A percentile compares a stretch with the other conserved stretches of the same genome.
Evolutionary conservation across 1,284 basidiomycete species (phyloP).

Genomic region (Cutaneotrichosporon sp.): DNA sequence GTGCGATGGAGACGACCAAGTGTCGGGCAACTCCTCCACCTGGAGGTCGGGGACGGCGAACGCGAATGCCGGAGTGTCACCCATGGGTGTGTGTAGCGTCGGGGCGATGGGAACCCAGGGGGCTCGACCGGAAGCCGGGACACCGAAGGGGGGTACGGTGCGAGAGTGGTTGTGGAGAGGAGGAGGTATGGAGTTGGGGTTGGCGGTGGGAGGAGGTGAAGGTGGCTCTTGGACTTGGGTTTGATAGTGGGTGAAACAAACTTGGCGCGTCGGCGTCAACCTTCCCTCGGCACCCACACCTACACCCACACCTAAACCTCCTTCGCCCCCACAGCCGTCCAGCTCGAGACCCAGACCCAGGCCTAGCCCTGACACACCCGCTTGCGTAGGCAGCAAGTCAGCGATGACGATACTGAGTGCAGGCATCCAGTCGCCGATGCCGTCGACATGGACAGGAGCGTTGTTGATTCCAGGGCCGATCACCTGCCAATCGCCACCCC

Average conservation of each 20-base stretch:
- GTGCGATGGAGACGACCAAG: background rate
- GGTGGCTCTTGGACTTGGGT: background rate
- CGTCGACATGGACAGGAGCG: no score
- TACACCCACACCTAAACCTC: no score
- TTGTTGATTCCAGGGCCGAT: background rate
- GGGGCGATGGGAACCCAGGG: background rate
- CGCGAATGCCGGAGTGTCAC: background rate
- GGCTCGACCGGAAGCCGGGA: background rate
- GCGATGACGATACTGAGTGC: background rate
- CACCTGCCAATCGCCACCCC: background rate
- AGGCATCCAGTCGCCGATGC: background rate
- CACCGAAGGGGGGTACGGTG: background rate
- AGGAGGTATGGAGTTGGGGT: no score
- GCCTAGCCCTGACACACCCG: background rate
- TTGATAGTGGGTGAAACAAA: no score
- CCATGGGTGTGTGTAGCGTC: background rate
- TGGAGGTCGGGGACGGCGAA: background rate
- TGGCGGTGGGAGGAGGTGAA: background rate
- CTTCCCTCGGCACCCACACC: background rate
- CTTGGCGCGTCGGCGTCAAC: no score
- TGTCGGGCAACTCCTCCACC: background rate
- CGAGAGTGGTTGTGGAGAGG: no score
- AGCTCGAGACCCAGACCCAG: background rate
- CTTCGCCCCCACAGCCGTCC: background rate
- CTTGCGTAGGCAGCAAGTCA: background rate